Evolutionary conservation across 768 basidiomycete genomes (phyloP), one percentile per base, ranked within the genome.

Genomic region (Tricholoma furcatifolium): DNA sequence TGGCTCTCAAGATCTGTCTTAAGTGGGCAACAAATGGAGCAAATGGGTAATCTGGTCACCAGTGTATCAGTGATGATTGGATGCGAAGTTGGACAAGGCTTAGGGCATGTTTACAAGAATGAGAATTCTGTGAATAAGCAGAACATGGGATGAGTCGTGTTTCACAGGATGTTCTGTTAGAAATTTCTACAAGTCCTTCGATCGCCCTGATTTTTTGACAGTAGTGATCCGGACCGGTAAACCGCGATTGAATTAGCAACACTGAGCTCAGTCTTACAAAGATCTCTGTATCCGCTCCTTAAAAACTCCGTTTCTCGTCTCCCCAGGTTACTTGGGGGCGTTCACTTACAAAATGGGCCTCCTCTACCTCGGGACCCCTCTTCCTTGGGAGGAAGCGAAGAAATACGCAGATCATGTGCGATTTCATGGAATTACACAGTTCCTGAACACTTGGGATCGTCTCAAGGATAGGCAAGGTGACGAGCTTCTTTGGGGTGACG

Each of bases 401-500:
- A 79, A 85, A 51, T 80, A 91, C 61, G 89, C 92, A 14, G 85
- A 93, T 65, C 93, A 98, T 72, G 91, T 98, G 59, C 79, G 94
- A 58, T 72, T 76, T 47, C 95, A 98, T 68, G 97, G 97, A 42
- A 93, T 98, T 64, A 86, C 89, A 6, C 97, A 99, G 70, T 96
- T 99, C 68, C 71, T 99, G 50, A 81, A 95, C 62, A 92, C 84
- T 45, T 99, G 94, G 93, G 85, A 94, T 64, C 82, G 85, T 43
- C 78, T 95, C 65, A 98, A 97, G 78, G 88, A 92, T 65, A 79
- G 91, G 58, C 81, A 83, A 18, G 95, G 94, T 1, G 94, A 98
- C 63, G 90, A 93, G 58, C 75, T 99, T 27, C 79, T 97, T 10
- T 99, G 97, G 97, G 97, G 97, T 15, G 97, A 99, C 65, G 97